Base-by-base conservation (phyloP, 2,329 filamentous ascomycete genomes). In the Paecilomyces niveus region DNA sequence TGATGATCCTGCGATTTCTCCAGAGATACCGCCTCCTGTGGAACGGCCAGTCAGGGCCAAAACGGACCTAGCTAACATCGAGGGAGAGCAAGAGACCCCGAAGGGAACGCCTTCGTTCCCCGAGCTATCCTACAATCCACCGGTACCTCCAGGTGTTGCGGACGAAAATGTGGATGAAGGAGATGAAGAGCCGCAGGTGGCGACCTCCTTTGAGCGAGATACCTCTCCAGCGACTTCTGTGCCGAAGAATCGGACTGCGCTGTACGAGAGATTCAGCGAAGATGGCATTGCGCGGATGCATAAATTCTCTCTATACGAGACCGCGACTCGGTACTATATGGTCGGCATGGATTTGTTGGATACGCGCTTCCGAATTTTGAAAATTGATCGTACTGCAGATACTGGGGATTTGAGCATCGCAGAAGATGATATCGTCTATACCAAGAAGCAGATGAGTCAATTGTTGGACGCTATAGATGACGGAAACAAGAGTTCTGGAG, bases 231-330 rank as follows among this genome's bases (percentile, higher is more conserved):
- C 73, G 2, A 69, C 70, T 11, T 70, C 69, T 1, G 66, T 72
- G 2, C 75, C 75, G 56, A 74, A 74, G 55, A 72, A 72, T 50
- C 71, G 71, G 51, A 70, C 69, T 5, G 70, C 69, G 3, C 59
- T 70, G 53, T 69, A 74, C 18, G 69, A 70, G 54, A 70, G 69
- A 10, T 71, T 73, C 13, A 65, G 68, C 11, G 77, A 79, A 58
- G 76, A 81, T 57, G 78, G 78, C 1, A 74, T 82, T 52, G 79
- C 76, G 59, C 80, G 79, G 57, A 96, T 99, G 91, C 92, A 97
- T 79, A 95, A 94, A 69, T 97, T 96, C 74, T 94, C 90, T n/a
- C 78, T 99, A 22, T 97, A 99, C 74, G 94, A 99, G 78, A 99
- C 94, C 2, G 89, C 90, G 11, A 91, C 88, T 57, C 85, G 91